A percentile compares a stretch with the other conserved stretches of the same genome.
These are phyloP conservation scores for Cryphonectria radicalis DNA, from an alignment of 2,329 filamentous ascomycete genomes.

Conservation along the genomic window DNA sequence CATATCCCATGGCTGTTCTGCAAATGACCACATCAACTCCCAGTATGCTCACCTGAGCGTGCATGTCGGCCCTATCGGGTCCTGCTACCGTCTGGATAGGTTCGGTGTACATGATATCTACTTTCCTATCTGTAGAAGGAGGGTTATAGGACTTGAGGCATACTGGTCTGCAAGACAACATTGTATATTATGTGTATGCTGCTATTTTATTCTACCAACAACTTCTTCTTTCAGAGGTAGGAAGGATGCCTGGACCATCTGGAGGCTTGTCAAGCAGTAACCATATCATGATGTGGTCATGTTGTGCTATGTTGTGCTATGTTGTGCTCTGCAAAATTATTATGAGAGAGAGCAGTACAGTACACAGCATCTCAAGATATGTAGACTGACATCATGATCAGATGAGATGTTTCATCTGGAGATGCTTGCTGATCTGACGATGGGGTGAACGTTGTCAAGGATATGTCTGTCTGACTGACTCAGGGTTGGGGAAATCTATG, in stretches of 20 bases:
- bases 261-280: not conserved
- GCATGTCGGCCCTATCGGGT: constrained; percentile 14
- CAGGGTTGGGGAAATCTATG: not conserved
- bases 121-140: not conserved
- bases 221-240: not conserved
- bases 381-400: not conserved
- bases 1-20: constrained; percentile 30
- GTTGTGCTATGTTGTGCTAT: not conserved
- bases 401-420: not conserved
- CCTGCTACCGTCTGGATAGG: not conserved
- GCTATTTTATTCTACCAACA: not conserved
- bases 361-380: not conserved
- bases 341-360: too few relatives aligned
- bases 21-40: constrained; percentile 27
- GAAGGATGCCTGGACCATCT: not conserved
- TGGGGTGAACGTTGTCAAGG: not conserved
- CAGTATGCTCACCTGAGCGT: constrained; percentile 31
- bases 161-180: too few relatives aligned
- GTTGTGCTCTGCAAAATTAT: not conserved
- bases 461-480: not conserved
- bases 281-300: not conserved
- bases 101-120: not conserved
- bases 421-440: not conserved
- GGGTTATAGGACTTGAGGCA: too few relatives aligned
- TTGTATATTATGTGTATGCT: not conserved